Base-by-base conservation (phyloP, 1,284 basidiomycete genomes). In the Pterula multifida region DNA sequence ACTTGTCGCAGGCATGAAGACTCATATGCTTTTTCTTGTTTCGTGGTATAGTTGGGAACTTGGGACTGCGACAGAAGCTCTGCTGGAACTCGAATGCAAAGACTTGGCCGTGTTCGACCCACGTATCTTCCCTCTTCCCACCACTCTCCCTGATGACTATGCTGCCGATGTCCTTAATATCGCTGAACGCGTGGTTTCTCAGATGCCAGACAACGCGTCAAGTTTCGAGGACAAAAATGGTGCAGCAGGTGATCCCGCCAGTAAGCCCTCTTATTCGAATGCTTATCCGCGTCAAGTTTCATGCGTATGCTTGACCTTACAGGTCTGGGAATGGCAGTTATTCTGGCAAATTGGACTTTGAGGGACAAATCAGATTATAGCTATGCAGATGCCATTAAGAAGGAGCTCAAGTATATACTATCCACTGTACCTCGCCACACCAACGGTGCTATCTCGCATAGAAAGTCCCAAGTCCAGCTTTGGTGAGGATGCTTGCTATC, bases 181-280 rank as follows among this genome's bases (percentile, higher is more conserved):
- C 19, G 39, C 23, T 24, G 19, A 44, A 17, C 9, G 23, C 11
- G n/a, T 19, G 9, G 19, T 44, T 44, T 44, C 15, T 3, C 69
- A 69, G 52, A 70, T 75, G 22, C 56, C 69, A 1, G 73, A 71
- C 50, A 61, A 60, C 6, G 65, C 70, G 22, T 62, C 67, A 15
- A 32, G 28, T 32, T 32, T 32, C 50, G 64, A 71, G 54, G 60
- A 63, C 50, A 66, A 63, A 35, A 68, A 78, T 53, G 78, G 75
- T 3, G 75, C 81, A 1, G 75, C 78, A 0, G 85, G 75, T 1
- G 85, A 89, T 64, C 85, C 85, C 6, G 79, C 84, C 2, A 79
- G 78, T 71, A 60, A 50, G 68, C 63, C 39, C 36, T 50, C 49
- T 47, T 39, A 39, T 13, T 36, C 28, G 36, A 11, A 26, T 13